phyloP scores from a whole-genome alignment of 2,329 filamentous ascomycete genomes.

The Tolypocladium tropicale region DNA sequence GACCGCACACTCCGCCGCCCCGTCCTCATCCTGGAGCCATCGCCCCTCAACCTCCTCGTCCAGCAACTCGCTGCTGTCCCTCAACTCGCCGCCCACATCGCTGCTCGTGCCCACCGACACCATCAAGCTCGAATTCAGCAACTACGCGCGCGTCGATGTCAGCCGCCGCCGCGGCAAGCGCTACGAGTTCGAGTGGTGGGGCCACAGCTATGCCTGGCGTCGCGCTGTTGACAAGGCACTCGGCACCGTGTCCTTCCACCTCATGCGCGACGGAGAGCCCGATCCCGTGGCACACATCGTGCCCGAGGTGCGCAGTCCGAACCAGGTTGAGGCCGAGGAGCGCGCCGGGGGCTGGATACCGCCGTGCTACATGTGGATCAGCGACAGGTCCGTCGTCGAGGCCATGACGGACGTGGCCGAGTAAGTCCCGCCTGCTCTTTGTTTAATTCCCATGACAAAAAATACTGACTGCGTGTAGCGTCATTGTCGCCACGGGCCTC shows the following conservation, averaged over 20 bases:
- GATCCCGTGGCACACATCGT: constrained; percentile 71
- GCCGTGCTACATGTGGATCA: constrained; percentile 85
- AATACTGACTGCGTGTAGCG: constrained; percentile 39
- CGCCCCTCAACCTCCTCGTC: constrained; percentile 1
- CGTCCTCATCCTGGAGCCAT: background rate
- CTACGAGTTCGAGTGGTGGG: constrained; percentile 95
- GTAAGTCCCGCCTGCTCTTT: constrained; percentile 40
- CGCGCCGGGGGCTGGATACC: constrained; percentile 81
- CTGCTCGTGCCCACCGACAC: constrained; percentile 55
- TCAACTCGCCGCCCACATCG: constrained; percentile 10
- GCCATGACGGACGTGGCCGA: constrained; percentile 74
- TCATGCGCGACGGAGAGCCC: constrained; percentile 54
- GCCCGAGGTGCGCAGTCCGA: constrained; percentile 63
- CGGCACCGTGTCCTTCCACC: constrained; percentile 63
- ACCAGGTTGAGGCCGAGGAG: constrained; percentile 61
- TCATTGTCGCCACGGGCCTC: constrained; percentile 83
- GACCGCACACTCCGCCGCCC: constrained; percentile 3
- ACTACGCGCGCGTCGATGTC: constrained; percentile 88
- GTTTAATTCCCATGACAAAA: constrained; percentile 4
- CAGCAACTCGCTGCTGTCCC: background rate
- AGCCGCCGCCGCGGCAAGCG: constrained; percentile 57
- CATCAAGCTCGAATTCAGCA: constrained; percentile 89
- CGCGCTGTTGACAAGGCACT: constrained; percentile 63
- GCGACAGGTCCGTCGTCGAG: constrained; percentile 58
- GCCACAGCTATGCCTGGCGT: constrained; percentile 74